Evolutionary conservation across 177 flowering plant species (phyloP), one percentile per base, ranked within the genome.

Genomic region (Vitis hybrid): DNA sequence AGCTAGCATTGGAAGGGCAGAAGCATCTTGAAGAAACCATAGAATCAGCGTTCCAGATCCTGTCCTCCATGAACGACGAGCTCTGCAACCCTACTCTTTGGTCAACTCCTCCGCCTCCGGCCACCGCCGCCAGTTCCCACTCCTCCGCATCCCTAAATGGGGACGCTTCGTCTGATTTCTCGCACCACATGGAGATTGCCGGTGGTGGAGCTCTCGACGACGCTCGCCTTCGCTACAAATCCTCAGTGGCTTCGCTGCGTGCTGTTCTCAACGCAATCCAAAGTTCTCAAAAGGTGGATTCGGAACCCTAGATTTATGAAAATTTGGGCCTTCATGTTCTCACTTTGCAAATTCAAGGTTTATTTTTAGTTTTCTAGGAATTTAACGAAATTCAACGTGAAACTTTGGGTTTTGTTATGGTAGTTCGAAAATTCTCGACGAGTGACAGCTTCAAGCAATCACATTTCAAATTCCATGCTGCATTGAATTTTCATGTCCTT

Each of bases 1-100:
- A 92, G 72, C 74, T 90, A 7, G 94, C 97, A 6, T 65, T 76
- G 57, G 93, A 92, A 48, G 98, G 94, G n/a, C 88, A 88, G 76
- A 92, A 82, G 74, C 86, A 86, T 74, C 80, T 94, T 29, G 90
- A 94, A 75, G 97, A 88, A 10, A 94, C 98, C 12, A 83, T 92
- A 3, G 84, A 86, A 66, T 81, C 97, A 2, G 95, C 97, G 1
- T 92, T 77, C 72, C 87, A 87, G 79, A 94, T 94, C 74, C 87
- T 94, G 62, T 84, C 87, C 15, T 83, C 97, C 78, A 94, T 94
- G 95, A 88, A 94, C 79, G 95, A 92, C 68, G 97, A 94, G 87
- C 97, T 94, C 67, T 94, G 97, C 80, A 89, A 92, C 69, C 91
- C 98, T 2, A 52, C 81, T 18, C 73, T 92, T 29, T 94, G 98